These are phyloP conservation scores for Daldinia bambusicola DNA, from an alignment of 495 filamentous ascomycete genomes.

Conservation along the genomic window DNA sequence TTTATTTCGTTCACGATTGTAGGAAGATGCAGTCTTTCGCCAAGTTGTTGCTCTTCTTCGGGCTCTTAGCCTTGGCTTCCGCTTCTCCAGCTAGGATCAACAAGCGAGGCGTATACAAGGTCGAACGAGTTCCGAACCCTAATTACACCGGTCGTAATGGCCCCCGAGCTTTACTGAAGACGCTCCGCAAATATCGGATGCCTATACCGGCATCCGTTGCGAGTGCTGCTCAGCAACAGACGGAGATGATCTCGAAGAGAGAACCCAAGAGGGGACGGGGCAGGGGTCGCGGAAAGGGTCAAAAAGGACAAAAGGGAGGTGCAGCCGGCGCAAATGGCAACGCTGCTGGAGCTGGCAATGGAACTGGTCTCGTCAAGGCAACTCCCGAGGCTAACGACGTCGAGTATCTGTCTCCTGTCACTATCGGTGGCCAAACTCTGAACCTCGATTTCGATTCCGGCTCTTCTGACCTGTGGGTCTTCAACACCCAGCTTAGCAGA, in stretches of 20 bases:
- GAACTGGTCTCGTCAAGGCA: slow-evolving; percentile 67
- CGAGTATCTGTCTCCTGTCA: slow-evolving; percentile 77
- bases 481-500: slow-evolving; percentile 70
- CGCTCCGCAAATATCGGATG: slow-evolving; percentile 72
- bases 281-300: slow-evolving; percentile 20
- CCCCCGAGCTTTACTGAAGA: slow-evolving; percentile 66
- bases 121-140: slow-evolving; percentile 66
- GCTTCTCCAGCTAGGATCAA: slow-evolving; percentile 53
- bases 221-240: slow-evolving; percentile 50
- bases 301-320: slow-evolving; percentile 12
- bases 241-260: slow-evolving; percentile 46
- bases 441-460: slow-evolving; percentile 87
- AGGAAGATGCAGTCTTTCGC: slow-evolving; percentile 52
- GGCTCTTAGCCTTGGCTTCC: slow-evolving; percentile 53
- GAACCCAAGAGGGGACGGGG: slow-evolving; percentile 36
- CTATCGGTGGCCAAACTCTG: slow-evolving; percentile 76
- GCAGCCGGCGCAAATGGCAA: slow-evolving; percentile 33
- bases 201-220: slow-evolving; percentile 54
- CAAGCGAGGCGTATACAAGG: slow-evolving; percentile 66
- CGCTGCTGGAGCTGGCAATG: slow-evolving; percentile 40
- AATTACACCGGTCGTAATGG: slow-evolving; percentile 63
- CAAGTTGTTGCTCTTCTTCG: slow-evolving; percentile 50
- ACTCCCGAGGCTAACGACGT: slow-evolving; percentile 69
- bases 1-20: slow-evolving; percentile 6
- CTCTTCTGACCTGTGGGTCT: slow-evolving; percentile 86